phyloP scores from a whole-genome alignment of 768 basidiomycete genomes.

The Suillus cothurnatus region DNA sequence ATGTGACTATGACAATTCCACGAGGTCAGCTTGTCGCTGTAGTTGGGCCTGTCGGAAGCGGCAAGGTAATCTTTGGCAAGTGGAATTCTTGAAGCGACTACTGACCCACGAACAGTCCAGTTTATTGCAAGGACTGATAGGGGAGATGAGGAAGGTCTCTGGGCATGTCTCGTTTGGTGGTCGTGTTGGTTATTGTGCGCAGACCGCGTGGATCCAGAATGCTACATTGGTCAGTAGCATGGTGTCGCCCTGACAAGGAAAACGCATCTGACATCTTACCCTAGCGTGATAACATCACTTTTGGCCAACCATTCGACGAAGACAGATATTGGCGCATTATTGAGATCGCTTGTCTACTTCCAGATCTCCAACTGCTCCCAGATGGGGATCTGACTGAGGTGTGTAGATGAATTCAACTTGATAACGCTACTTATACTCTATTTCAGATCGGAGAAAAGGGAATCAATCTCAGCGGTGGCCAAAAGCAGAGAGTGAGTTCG shows the following conservation, averaged over 20 bases:
- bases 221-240: constrained; percentile 48
- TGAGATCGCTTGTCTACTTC: constrained; percentile 56
- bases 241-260: background rate
- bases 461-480: constrained; percentile 66
- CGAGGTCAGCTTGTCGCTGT: constrained; percentile 63
- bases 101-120: constrained; percentile 41
- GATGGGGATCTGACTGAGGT: constrained; percentile 78
- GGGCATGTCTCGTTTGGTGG: constrained; percentile 66
- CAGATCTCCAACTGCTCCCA: constrained; percentile 65
- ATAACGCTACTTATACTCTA: background rate
- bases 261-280: background rate
- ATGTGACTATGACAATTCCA: constrained; percentile 54
- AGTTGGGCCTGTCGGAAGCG: constrained; percentile 70
- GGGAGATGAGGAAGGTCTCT: constrained; percentile 61
- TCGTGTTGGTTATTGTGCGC: constrained; percentile 67
- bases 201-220: constrained; percentile 80
- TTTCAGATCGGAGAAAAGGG: constrained; percentile 71
- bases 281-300: constrained; percentile 67
- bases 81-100: background rate
- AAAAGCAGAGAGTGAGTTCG: constrained; percentile 54
- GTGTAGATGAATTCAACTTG: background rate
- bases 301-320: constrained; percentile 66
- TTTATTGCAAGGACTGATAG: constrained; percentile 62
- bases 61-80: constrained; percentile 43
- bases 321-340: constrained; percentile 67